phyloP scores from a whole-genome alignment of 768 basidiomycete species.

The Daedalea quercina region DNA sequence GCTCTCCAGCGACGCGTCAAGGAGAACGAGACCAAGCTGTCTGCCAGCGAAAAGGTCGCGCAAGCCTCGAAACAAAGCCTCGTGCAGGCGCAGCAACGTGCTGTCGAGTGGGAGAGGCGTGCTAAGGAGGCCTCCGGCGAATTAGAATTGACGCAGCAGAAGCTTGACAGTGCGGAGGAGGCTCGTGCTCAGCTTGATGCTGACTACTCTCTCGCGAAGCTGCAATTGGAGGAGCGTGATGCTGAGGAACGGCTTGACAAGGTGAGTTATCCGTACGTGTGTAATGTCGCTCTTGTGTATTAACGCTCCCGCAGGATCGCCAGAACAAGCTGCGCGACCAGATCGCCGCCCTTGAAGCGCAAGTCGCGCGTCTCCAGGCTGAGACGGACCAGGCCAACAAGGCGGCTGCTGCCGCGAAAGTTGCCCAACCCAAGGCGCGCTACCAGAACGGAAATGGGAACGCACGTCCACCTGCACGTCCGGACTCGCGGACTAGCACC shows the following conservation, averaged over 20 bases:
- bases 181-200: constrained; percentile 58
- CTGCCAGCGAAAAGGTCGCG: constrained; percentile 56
- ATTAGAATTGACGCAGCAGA: constrained; percentile 50
- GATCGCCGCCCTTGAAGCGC: constrained; percentile 53
- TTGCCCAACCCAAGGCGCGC: constrained; percentile 28
- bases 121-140: constrained; percentile 65
- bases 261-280: constrained; percentile 32
- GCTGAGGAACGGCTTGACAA: constrained; percentile 60
- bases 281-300: not conserved
- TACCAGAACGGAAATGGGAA: constrained; percentile 36
- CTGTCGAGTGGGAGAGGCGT: constrained; percentile 76
- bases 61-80: constrained; percentile 55
- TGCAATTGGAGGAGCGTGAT: constrained; percentile 73
- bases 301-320: constrained; percentile 46
- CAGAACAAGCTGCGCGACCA: constrained; percentile 66
- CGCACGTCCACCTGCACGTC: constrained; percentile 42
- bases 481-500: constrained; percentile 73
- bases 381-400: constrained; percentile 47
- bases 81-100: constrained; percentile 67
- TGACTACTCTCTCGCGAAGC: constrained; percentile 58
- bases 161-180: constrained; percentile 64
- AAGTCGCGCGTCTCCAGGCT: constrained; percentile 47
- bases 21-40: constrained; percentile 59
- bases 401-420: constrained; percentile 16
- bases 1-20: constrained; percentile 66